Evolutionary conservation across 164 flowering plant genomes (phyloP).

Genomic region (Dillenia turbinata): DNA sequence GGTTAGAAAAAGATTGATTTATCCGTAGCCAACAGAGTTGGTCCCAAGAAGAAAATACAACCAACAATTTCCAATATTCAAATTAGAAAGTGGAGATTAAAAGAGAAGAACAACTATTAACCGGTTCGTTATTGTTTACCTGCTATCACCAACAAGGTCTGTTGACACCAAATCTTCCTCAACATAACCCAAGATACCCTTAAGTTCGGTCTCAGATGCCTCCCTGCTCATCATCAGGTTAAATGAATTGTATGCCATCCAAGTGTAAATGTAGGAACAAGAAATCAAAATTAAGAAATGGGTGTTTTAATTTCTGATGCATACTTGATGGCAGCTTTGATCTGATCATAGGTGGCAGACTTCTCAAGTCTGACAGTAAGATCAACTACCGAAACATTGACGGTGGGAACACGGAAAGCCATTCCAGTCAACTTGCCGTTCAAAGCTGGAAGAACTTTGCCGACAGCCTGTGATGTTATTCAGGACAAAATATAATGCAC

Average conservation of each 20-base stretch:
- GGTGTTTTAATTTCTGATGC: not conserved
- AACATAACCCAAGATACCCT: slow-evolving; percentile 87
- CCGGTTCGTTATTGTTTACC: slow-evolving; percentile 29
- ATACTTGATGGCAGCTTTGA: slow-evolving; percentile 63
- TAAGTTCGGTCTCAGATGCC: slow-evolving; percentile 68
- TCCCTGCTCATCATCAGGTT: slow-evolving; percentile 36
- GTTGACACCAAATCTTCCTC: slow-evolving; percentile 94
- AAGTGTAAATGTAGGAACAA: not conserved
- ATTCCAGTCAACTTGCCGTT: slow-evolving; percentile 73
- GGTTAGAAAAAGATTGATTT: too few species aligned
- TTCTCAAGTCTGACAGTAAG: slow-evolving; percentile 72
- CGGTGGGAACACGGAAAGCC: slow-evolving; percentile 79
- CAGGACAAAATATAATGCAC: too few species aligned
- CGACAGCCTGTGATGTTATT: slow-evolving; percentile 43
- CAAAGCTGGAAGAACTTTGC: slow-evolving; percentile 58
- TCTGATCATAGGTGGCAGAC: slow-evolving; percentile 46
- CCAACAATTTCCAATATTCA: not conserved
- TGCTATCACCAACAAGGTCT: slow-evolving; percentile 84
- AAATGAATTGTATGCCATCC: not conserved
- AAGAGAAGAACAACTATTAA: not conserved
- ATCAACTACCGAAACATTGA: slow-evolving; percentile 71
- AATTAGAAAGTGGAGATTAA: not conserved
- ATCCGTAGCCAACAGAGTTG: not conserved
- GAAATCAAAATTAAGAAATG: not conserved
- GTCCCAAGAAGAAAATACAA: not conserved